A percentile compares a stretch with the other conserved stretches of the same genome.
phyloP scores from a whole-genome alignment of 179 eudicot genomes.

The Beta lomatogona region DNA sequence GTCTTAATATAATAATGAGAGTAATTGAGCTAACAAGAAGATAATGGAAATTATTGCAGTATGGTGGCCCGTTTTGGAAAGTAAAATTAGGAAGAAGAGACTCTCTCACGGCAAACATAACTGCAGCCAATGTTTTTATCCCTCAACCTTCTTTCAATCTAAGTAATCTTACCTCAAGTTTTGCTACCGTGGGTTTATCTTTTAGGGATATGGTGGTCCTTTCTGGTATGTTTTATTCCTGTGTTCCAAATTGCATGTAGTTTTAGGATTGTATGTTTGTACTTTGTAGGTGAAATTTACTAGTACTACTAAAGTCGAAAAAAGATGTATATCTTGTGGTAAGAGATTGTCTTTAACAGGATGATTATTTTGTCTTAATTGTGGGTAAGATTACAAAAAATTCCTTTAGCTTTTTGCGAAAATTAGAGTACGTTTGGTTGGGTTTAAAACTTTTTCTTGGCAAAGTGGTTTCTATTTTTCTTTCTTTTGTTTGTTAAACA shows the following conservation, averaged over 20 bases:
- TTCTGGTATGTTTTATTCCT: constrained; percentile 39
- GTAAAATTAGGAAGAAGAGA: constrained; percentile 57
- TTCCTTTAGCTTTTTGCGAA: too few species aligned
- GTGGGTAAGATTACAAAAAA: too few species aligned
- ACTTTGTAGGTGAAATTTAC: too few species aligned
- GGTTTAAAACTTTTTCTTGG: too few species aligned
- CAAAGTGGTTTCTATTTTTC: too few species aligned
- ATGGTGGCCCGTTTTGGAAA: constrained; percentile 53
- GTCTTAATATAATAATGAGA: too few species aligned
- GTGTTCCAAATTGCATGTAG: constrained; percentile 16
- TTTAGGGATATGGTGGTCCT: constrained; percentile 47
- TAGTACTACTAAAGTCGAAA: too few species aligned
- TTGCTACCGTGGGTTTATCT: constrained; percentile 36
- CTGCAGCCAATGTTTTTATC: constrained; percentile 41
- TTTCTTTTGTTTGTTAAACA: too few species aligned
- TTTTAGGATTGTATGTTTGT: not conserved
- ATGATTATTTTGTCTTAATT: too few species aligned
- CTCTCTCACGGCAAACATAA: constrained; percentile 43
- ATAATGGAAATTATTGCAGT: constrained; percentile 25
- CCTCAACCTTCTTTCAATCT: constrained; percentile 45
- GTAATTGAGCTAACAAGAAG: not conserved
- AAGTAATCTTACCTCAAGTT: constrained; percentile 32
- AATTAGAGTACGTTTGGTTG: too few species aligned
- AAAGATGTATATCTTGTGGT: too few species aligned
- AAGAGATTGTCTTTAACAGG: too few species aligned